phyloP scores from a whole-genome alignment of 1,284 basidiomycete genomes.

The Sphaerobolus stellatus region DNA sequence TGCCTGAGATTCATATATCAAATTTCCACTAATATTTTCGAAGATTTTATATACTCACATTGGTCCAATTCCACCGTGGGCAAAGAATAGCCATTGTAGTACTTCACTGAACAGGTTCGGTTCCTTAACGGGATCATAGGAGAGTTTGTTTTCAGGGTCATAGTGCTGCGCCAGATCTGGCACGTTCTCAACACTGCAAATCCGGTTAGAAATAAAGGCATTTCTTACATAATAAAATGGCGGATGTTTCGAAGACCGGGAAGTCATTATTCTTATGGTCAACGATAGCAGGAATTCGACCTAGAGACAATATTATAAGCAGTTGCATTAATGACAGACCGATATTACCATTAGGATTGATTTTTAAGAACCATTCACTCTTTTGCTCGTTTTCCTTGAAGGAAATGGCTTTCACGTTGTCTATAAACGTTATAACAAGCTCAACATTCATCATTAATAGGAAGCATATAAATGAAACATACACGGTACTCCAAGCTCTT shows the following conservation, averaged over 20 bases:
- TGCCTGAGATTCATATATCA: neutral
- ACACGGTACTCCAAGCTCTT: conserved; percentile 10
- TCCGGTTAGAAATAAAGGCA: neutral
- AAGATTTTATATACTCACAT: conserved; percentile 3
- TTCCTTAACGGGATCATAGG: conserved; percentile 19
- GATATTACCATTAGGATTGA: conserved; percentile 8
- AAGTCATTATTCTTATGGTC: conserved; percentile 28
- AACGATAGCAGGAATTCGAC: conserved; percentile 25
- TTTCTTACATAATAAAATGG: conserved; percentile 22
- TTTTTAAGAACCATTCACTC: conserved; percentile 11
- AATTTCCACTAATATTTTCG: neutral
- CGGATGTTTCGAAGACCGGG: conserved; percentile 26
- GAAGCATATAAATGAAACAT: neutral
- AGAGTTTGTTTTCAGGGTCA: conserved; percentile 27
- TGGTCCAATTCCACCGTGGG: conserved; percentile 10
- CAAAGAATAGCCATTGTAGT: conserved; percentile 30
- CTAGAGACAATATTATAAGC: neutral
- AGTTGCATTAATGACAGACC: neutral
- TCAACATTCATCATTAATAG: neutral
- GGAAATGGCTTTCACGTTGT: conserved; percentile 6
- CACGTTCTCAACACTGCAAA: neutral
- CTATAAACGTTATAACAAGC: neutral
- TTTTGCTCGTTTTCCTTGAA: conserved; percentile 12
- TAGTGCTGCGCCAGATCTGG: conserved; percentile 11
- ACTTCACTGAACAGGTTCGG: conserved; percentile 22